These are phyloP conservation scores for Arabidopsis hybrid DNA, from an alignment of 441 rosid species.

Conservation along the genomic window DNA sequence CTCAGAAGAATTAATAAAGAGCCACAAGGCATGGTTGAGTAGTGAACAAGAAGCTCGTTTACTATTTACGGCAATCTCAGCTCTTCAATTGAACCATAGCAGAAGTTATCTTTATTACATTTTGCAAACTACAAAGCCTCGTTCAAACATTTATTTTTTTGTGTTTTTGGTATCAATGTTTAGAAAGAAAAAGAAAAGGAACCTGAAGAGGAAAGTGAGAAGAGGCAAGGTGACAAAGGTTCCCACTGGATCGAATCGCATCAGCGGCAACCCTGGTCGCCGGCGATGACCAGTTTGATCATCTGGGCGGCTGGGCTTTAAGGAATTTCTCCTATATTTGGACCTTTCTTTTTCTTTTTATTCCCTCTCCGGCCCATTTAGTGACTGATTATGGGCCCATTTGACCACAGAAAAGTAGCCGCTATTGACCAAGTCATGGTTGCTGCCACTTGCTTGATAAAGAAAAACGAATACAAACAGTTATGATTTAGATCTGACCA, in stretches of 20 bases:
- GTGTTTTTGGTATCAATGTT: too few relatives aligned
- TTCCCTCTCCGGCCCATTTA: background rate
- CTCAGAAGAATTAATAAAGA: background rate
- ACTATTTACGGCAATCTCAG: background rate
- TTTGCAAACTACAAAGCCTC: background rate
- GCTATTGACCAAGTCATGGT: conserved; percentile 32
- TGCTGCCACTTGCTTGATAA: conserved; percentile 12
- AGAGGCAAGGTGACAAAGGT: too few relatives aligned
- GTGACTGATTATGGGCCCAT: background rate
- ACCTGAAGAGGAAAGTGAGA: too few relatives aligned
- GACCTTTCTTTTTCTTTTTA: too few relatives aligned
- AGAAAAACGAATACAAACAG: background rate
- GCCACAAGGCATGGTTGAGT: background rate
- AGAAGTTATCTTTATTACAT: background rate
- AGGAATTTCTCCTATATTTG: too few relatives aligned
- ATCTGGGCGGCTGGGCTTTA: too few relatives aligned
- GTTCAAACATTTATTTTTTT: too few relatives aligned
- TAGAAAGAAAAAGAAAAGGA: background rate
- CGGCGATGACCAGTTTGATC: too few relatives aligned
- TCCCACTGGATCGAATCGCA: too few relatives aligned
- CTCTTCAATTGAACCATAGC: background rate
- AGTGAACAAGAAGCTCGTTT: background rate
- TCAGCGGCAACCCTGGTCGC: too few relatives aligned
- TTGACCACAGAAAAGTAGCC: background rate
- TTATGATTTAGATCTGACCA: conserved; percentile 12